Conservation (phyloP, 2,329 filamentous ascomycete genomes). For the Teratosphaeria epicoccoides region DNA sequence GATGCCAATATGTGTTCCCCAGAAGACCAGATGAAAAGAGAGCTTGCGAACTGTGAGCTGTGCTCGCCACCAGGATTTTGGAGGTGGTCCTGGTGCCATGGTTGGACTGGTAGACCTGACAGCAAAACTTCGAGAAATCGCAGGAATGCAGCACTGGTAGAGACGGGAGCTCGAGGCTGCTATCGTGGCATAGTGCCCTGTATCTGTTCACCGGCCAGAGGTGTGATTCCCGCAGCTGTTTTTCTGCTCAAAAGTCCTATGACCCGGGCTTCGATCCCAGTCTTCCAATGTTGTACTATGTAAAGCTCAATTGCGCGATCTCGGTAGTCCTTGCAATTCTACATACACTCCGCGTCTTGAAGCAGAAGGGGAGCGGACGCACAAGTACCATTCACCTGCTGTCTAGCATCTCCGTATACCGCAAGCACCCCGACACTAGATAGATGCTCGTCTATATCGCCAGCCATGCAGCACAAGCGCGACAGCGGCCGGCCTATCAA, state of each 20-base stretch:
- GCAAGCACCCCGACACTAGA: background rate
- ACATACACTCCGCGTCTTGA: background rate
- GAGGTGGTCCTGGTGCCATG: background rate
- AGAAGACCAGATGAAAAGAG: slow-evolving; percentile 28
- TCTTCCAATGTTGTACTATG: background rate
- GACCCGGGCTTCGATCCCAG: background rate
- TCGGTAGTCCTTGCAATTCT: background rate
- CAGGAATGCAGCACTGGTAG: background rate
- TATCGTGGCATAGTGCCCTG: background rate
- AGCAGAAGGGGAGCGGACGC: background rate
- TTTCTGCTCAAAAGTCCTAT: background rate
- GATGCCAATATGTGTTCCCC: slow-evolving; percentile 27
- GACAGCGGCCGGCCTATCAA: background rate
- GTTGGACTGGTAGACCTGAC: no score
- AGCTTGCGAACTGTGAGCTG: slow-evolving; percentile 27
- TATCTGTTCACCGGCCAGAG: background rate
- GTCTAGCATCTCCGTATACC: background rate
- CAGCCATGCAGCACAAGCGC: background rate
- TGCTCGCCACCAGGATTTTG: slow-evolving; percentile 24
- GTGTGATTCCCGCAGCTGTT: background rate
- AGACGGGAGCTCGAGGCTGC: background rate
- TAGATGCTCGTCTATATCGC: background rate
- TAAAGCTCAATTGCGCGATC: background rate
- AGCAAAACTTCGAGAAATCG: background rate
- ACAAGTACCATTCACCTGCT: background rate